phyloP scores from a whole-genome alignment of 345 rosid species.

The Pelargonium nanum region DNA sequence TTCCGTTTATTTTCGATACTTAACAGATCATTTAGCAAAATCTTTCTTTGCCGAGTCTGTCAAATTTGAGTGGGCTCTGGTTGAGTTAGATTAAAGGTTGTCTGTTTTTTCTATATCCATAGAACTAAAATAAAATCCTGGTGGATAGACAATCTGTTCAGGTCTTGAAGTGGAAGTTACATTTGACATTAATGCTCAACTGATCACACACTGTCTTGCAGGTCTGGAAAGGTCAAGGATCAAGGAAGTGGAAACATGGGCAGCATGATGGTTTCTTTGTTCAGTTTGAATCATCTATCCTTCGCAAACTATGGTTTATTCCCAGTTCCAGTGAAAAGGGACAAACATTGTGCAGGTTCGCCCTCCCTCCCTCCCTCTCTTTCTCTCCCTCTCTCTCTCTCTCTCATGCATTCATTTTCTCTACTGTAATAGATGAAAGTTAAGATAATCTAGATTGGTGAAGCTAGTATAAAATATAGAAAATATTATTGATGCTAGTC shows the following conservation, averaged over 20 bases:
- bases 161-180: neutral
- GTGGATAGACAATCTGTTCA: neutral
- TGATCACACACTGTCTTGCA: slow-evolving; percentile 15
- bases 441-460: neutral
- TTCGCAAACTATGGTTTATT: slow-evolving; percentile 83
- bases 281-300: slow-evolving; percentile 65
- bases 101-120: neutral
- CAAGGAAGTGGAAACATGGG: slow-evolving; percentile 95
- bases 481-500: neutral
- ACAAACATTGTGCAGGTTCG: slow-evolving; percentile 82
- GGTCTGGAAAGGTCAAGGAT: slow-evolving; percentile 99
- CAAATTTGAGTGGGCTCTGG: neutral
- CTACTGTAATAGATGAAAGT: neutral
- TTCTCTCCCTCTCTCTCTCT: slow-evolving; percentile 1
- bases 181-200: neutral
- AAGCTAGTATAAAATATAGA: neutral
- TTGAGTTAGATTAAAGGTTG: neutral
- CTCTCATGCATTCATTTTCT: neutral
- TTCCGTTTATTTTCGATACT: neutral
- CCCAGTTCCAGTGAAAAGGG: slow-evolving; percentile 77
- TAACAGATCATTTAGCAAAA: too few species aligned
- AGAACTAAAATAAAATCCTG: neutral
- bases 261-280: slow-evolving; percentile 85
- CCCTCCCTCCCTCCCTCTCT: too few species aligned
- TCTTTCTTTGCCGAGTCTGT: too few species aligned